Evolutionary conservation across 2,329 filamentous ascomycete genomes (phyloP), one percentile per base, ranked within the genome.

Genomic region (Fusarium siculi): DNA sequence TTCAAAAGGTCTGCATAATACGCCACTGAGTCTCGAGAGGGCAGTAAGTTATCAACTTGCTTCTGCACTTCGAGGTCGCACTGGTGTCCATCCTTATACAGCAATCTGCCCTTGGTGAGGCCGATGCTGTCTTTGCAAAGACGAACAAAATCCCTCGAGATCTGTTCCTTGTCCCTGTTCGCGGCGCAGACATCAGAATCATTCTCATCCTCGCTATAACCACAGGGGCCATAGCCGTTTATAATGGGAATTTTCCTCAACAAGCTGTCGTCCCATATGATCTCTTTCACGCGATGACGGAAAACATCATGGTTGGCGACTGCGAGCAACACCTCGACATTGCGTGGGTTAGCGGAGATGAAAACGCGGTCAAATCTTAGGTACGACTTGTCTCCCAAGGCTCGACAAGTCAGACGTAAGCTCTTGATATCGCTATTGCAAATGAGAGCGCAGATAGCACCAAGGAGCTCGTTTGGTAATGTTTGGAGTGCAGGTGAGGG

Each of bases 251-350:
- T 46, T 1, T 1, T 9, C 11, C 9, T 54, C 21, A 70, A 32
- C 4, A 37, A 5, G 21, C 10, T 2, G 14, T 70, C 65, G 5
- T 70, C 67, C 67, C 65, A 69, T 18, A 55, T 50, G 0, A 69
- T 55, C 28, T 70, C 67, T 19, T 15, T 52, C 1, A 70, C 59
- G 1, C 28, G 2, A 34, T 46, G 23, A 0, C 67, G 37, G 3
- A 70, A 70, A 0, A 34, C 3, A 2, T 56, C 8, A 8, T 70
- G 60, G 9, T 56, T 44, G 5, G 66, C 67, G 21, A 70, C n/a
- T 4, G 52, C 43, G 8, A 47, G 60, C 1, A 70, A 25, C 4
- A 47, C 67, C 2, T 55, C 23, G 4, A 70, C 0, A 7, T 70
- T 70, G 10, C 25, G 43, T 14, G 28, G 54, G 14, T 40, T 66